Conservation (phyloP, 2,329 filamentous ascomycete species). For the Aspergillus persii region DNA sequence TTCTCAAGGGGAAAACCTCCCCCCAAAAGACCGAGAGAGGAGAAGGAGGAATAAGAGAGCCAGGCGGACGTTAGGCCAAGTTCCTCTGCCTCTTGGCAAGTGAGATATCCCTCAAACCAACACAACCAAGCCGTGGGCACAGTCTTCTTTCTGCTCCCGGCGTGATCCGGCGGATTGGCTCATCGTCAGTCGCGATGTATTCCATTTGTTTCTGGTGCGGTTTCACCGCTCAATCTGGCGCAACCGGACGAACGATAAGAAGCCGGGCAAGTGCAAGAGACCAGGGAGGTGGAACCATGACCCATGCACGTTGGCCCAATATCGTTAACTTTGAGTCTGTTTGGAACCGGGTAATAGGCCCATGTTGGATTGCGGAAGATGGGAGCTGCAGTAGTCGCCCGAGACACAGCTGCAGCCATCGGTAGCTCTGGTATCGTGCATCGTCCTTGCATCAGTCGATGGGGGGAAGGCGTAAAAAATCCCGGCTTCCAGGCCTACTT, state of each 20-base stretch:
- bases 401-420: constrained; percentile 16
- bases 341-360: constrained; percentile 12
- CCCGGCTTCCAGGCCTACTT: constrained; percentile 13
- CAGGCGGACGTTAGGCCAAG: neutral
- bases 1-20: neutral
- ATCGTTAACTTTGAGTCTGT: constrained; percentile 19
- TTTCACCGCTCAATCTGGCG: constrained; percentile 26
- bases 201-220: constrained; percentile 16
- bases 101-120: constrained; percentile 2
- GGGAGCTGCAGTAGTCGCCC: constrained; percentile 20
- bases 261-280: constrained; percentile 15
- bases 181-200: constrained; percentile 9
- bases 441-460: constrained; percentile 17
- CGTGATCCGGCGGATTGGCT: constrained; percentile 26
- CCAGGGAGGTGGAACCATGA: constrained; percentile 19
- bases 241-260: constrained; percentile 23
- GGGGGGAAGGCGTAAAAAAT: constrained; percentile 8
- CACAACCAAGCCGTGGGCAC: neutral
- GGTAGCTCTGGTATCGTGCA: constrained; percentile 24
- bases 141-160: constrained; percentile 18
- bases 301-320: constrained; percentile 23
- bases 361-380: constrained; percentile 17
- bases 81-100: constrained; percentile 9
- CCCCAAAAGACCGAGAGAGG: constrained; percentile 4
- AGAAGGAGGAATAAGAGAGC: neutral